phyloP scores from a whole-genome alignment of 306 rosid genomes.

The Pyrus pyrifolia region DNA sequence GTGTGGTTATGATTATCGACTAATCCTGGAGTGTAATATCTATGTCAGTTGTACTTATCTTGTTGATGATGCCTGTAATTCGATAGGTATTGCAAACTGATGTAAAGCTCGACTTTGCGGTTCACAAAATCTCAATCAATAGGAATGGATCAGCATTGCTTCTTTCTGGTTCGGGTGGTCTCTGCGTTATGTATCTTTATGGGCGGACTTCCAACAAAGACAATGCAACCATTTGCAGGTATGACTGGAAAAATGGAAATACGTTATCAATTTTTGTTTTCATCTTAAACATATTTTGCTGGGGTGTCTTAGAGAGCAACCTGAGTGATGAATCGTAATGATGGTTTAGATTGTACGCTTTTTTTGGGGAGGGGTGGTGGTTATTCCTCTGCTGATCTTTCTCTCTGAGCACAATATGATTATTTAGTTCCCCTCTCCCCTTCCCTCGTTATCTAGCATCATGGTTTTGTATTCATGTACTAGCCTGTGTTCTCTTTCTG shows the following conservation, averaged over 20 bases:
- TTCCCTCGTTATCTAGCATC: no score
- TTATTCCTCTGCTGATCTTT: not conserved
- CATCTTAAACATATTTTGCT: constrained; percentile 1
- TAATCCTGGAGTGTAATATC: not conserved
- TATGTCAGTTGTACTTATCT: not conserved
- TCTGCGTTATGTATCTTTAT: constrained; percentile 69
- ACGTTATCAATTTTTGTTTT: not conserved
- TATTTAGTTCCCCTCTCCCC: not conserved
- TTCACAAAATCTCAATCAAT: constrained; percentile 65
- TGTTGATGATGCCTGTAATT: constrained; percentile 12
- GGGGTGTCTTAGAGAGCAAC: not conserved
- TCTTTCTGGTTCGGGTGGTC: constrained; percentile 55
- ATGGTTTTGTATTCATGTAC: not conserved
- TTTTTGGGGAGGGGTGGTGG: no score
- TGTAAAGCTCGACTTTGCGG: constrained; percentile 39
- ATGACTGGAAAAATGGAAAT: not conserved
- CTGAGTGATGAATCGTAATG: not conserved
- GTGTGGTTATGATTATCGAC: not conserved
- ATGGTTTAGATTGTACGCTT: not conserved
- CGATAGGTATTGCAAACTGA: constrained; percentile 69
- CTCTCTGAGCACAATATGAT: not conserved
- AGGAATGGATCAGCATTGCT: constrained; percentile 65
- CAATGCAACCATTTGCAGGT: constrained; percentile 71
- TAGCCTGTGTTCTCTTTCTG: not conserved
- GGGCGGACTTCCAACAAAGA: constrained; percentile 56